A percentile compares a stretch with the other conserved stretches of the same genome.
Evolutionary conservation across 257 asterid species (phyloP).

Genomic region (Salvia hispanica): DNA sequence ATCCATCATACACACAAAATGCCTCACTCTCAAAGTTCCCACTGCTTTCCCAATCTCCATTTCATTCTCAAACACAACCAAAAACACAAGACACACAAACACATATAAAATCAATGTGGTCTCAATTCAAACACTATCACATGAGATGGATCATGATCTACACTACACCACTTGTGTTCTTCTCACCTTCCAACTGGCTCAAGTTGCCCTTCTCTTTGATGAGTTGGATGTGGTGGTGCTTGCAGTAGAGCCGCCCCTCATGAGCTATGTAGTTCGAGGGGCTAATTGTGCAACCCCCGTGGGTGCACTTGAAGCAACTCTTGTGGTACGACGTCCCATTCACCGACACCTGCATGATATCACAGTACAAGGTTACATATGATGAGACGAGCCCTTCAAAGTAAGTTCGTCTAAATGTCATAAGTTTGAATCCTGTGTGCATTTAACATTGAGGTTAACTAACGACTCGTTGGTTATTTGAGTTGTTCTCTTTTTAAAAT

Average conservation of each 20-base stretch:
- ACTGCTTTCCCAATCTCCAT: constrained; percentile 15
- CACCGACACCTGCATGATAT: constrained; percentile 66
- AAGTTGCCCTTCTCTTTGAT: constrained; percentile 98
- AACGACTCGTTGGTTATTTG: no score
- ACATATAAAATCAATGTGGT: background rate
- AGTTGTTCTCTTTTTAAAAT: no score
- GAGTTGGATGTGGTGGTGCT: constrained; percentile 95
- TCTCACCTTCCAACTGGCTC: constrained; percentile 91
- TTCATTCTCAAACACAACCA: constrained; percentile 29
- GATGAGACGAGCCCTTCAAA: no score
- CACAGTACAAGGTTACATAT: no score
- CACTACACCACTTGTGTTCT: constrained; percentile 35
- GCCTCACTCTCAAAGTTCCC: no score
- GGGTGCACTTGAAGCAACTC: constrained; percentile 94
- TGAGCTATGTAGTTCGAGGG: constrained; percentile 95
- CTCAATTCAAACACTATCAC: constrained; percentile 16
- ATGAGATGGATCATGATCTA: constrained; percentile 15
- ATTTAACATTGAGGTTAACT: no score
- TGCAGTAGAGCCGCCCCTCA: constrained; percentile 93
- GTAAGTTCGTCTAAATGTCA: background rate
- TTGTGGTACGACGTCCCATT: constrained; percentile 89
- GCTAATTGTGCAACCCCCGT: constrained; percentile 94
- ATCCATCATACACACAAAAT: no score
- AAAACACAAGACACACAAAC: background rate
- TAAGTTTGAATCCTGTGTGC: background rate